These are phyloP conservation scores for Claviceps pazoutovae DNA, from an alignment of 2,329 filamentous ascomycete species.

Conservation along the genomic window DNA sequence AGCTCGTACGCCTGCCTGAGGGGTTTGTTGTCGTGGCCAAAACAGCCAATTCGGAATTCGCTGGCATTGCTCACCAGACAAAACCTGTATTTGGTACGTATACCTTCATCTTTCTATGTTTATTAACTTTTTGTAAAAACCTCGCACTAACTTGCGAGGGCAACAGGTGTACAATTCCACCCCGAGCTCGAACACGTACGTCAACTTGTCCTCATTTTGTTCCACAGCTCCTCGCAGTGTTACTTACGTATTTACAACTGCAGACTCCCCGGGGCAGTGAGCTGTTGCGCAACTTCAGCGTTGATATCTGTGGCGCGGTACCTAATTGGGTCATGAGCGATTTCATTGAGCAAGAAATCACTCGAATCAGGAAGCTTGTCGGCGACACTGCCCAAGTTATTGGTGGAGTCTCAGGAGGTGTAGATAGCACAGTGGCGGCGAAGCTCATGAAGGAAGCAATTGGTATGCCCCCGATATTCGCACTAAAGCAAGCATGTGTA, in stretches of 20 bases:
- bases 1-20: constrained; percentile 60
- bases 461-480: constrained; percentile 14
- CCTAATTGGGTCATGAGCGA: constrained; percentile 76
- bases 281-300: constrained; percentile 68
- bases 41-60: constrained; percentile 63
- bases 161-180: constrained; percentile 64
- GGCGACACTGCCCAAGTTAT: constrained; percentile 73
- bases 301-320: constrained; percentile 65
- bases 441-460: constrained; percentile 81
- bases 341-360: constrained; percentile 70
- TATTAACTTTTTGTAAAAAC: too few species aligned
- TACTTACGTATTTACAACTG: neutral
- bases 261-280: constrained; percentile 44
- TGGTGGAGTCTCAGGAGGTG: constrained; percentile 51
- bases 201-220: neutral
- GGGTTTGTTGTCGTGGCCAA: constrained; percentile 61
- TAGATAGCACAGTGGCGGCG: constrained; percentile 79
- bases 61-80: constrained; percentile 59
- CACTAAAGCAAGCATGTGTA: neutral
- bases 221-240: neutral
- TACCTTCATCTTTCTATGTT: neutral
- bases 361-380: constrained; percentile 66
- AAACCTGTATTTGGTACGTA: constrained; percentile 44
- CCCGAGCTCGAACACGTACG: constrained; percentile 49
- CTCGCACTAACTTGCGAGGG: constrained; percentile 3